These are phyloP conservation scores for Xylariaceae sp. DNA, from an alignment of 2,329 filamentous ascomycete genomes.

Conservation along the genomic window DNA sequence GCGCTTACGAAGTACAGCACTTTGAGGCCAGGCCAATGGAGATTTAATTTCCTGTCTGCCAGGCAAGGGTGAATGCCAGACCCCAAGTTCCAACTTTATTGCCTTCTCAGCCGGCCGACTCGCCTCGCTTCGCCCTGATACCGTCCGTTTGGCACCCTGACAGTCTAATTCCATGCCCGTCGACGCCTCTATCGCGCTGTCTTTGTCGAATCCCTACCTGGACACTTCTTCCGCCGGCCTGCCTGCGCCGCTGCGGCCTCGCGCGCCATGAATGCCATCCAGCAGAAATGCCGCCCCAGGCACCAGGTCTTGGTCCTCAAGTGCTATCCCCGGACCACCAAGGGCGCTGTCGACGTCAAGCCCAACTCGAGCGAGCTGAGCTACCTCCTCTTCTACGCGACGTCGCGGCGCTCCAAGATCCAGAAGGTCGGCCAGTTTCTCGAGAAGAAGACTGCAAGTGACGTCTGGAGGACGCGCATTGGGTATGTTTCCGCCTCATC, in stretches of 20 bases:
- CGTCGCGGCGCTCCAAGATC: constrained; percentile 87
- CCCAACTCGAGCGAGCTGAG: constrained; percentile 95
- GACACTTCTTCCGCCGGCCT: constrained; percentile 4
- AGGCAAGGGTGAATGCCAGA: too few species aligned
- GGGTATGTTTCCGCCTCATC: constrained; percentile 48
- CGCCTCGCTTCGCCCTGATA: neutral
- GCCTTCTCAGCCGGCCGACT: too few species aligned
- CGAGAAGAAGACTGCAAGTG: constrained; percentile 85
- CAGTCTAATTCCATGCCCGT: too few species aligned
- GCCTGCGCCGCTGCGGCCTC: too few species aligned
- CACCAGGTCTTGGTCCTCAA: constrained; percentile 94
- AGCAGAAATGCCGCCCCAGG: constrained; percentile 74
- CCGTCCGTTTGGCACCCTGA: too few species aligned
- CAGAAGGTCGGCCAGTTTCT: constrained; percentile 93
- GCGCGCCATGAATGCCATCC: constrained; percentile 53
- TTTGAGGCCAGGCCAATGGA: too few species aligned
- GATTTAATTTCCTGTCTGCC: too few species aligned
- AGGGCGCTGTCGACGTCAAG: constrained; percentile 86
- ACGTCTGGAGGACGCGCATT: constrained; percentile 82
- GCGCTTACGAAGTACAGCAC: too few species aligned
- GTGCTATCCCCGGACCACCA: constrained; percentile 90
- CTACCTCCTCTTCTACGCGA: constrained; percentile 94
- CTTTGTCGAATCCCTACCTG: constrained; percentile 5
- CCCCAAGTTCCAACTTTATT: too few species aligned
- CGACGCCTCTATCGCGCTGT: neutral